These are phyloP conservation scores for Boletus vinaceobasis DNA, from an alignment of 768 basidiomycete species.

Conservation along the genomic window DNA sequence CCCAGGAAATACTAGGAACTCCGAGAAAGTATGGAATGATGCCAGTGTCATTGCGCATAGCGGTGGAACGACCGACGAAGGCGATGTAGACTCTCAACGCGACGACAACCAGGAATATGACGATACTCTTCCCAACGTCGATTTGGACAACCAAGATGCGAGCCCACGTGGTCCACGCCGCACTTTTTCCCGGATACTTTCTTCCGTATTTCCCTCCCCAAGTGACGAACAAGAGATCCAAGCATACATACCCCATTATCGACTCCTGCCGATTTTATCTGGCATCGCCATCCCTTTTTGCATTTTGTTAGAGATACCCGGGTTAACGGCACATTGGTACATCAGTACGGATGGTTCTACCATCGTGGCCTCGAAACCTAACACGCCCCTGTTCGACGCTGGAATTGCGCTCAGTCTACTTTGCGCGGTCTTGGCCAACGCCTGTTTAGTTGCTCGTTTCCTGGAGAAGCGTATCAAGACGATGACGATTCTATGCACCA, in stretches of 20 bases:
- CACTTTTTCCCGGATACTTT: slow-evolving; percentile 4
- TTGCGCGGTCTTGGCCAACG: slow-evolving; percentile 65
- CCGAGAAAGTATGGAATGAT: not conserved
- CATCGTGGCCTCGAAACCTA: slow-evolving; percentile 46
- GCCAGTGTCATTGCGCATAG: not conserved
- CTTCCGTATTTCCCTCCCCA: slow-evolving; percentile 16
- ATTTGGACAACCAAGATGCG: not conserved
- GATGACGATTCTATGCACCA: slow-evolving; percentile 63
- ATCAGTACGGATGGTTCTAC: slow-evolving; percentile 44
- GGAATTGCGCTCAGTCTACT: slow-evolving; percentile 65
- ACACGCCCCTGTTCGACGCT: slow-evolving; percentile 56
- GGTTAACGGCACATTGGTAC: slow-evolving; percentile 74
- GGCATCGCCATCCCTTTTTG: slow-evolving; percentile 71
- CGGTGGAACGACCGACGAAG: not conserved
- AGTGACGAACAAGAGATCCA: slow-evolving; percentile 26
- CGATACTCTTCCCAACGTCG: not conserved
- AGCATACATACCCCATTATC: slow-evolving; percentile 53
- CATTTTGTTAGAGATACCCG: slow-evolving; percentile 80
- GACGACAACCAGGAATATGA: slow-evolving; percentile 13
- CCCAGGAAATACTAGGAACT: not conserved
- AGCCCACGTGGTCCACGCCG: not conserved
- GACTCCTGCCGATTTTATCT: slow-evolving; percentile 61
- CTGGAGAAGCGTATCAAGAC: slow-evolving; percentile 61
- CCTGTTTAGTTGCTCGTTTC: slow-evolving; percentile 66
- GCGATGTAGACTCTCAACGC: slow-evolving; percentile 2